Evolutionary conservation across 371 early-diverging fungal species (phyloP).

Genomic region (Lichtheimia ornata): DNA sequence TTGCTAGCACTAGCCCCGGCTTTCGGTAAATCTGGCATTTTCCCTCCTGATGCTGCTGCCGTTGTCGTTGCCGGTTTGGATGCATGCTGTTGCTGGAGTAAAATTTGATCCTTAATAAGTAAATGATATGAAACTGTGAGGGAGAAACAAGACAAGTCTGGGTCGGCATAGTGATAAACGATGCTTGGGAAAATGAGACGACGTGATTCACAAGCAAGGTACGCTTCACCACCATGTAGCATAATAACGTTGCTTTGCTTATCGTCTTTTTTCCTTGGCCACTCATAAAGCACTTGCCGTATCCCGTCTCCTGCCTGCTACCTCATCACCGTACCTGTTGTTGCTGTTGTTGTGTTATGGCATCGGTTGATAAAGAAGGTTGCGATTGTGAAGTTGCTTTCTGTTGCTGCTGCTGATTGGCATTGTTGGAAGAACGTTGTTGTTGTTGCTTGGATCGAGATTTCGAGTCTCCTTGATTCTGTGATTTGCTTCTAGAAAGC

Average conservation of each 20-base stretch:
- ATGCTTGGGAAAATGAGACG: too few species aligned
- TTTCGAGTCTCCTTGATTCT: conserved; percentile 3
- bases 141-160: too few species aligned
- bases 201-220: too few species aligned
- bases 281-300: too few species aligned
- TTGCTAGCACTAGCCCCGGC: neutral
- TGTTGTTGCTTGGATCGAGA: conserved; percentile 10
- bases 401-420: conserved; percentile 3
- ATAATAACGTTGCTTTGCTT: too few species aligned
- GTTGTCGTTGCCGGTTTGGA: conserved; percentile 8
- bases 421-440: neutral
- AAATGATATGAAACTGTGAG: too few species aligned
- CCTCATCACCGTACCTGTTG: too few species aligned
- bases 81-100: conserved; percentile 1
- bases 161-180: too few species aligned
- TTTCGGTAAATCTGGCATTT: conserved; percentile 3
- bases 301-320: too few species aligned
- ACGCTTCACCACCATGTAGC: too few species aligned
- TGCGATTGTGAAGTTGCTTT: conserved; percentile 10
- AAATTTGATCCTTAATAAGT: neutral
- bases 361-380: conserved; percentile 7
- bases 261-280: too few species aligned
- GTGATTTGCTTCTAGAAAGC: conserved; percentile 39
- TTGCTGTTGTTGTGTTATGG: too few species aligned
- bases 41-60: conserved; percentile 1